Base-by-base conservation (phyloP, 2,329 filamentous ascomycete species). In the Mariannaea sp. region DNA sequence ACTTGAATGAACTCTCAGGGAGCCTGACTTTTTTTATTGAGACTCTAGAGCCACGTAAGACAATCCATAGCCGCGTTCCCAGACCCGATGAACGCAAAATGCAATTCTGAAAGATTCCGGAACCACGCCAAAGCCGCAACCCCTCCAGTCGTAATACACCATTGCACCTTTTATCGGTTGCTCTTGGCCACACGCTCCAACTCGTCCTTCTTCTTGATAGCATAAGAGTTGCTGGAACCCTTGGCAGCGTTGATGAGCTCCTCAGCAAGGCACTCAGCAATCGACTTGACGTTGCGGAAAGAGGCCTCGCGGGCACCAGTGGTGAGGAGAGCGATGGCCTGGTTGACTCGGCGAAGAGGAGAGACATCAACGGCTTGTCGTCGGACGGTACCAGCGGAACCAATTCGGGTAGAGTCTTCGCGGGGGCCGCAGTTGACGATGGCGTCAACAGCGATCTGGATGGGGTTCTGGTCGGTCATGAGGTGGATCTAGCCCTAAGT, bases 201-300 rank as follows among this genome's bases (percentile, higher is more conserved):
- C 89, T 99, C 95, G 80, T 99, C 94, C 93, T 99, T 99, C 92
- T 99, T 99, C 92, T 99, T 99, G 88, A 99, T 99, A 74, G 95
- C 94, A 80, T 97, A 99, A 70, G 92, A 97, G 92, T 99, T 99
- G 83, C 90, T 95, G 88, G 89, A 95, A 75, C 94, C 94, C 91
- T 99, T 99, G 80, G 95, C 95, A 77, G 95, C 95, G 86, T 99
- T 99, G 89, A 99, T 97, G 78, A 99, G 87, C 88, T 99, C 94
- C 83, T 99, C 95, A 76, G 94, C 94, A 73, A 99, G 84, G 85
- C 94, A 97, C 87, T 99, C 94, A 73, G 95, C 92, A 77, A 99
- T 95, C 75, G 89, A 92, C 92, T 99, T 99, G 86, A 99, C 89
- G 87, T 99, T 99, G 80, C 94, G 90, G 93, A 99, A 99, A 72